Conservation (phyloP, 2,329 filamentous ascomycete genomes). For the Paradendryphiella salina region DNA sequence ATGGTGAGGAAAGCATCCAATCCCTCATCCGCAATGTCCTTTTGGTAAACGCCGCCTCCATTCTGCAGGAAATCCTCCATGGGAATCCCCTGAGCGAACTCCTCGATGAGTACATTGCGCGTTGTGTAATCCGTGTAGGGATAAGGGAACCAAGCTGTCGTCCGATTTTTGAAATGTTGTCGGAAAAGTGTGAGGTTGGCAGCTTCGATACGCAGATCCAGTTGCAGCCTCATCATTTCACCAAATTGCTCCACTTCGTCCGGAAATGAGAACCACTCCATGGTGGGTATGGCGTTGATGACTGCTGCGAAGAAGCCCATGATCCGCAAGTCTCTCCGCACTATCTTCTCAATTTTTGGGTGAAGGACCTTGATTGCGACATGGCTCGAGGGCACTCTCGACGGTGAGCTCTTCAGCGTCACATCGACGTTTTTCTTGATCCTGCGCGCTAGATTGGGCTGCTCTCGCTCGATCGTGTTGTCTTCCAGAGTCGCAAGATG, state of each 20-base stretch:
- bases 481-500: constrained; percentile 69
- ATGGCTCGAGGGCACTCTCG: constrained; percentile 83
- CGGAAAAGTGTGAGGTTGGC: constrained; percentile 88
- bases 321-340: constrained; percentile 87
- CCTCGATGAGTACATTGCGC: constrained; percentile 87
- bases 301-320: constrained; percentile 88
- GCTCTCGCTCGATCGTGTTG: constrained; percentile 56
- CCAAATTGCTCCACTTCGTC: constrained; percentile 94
- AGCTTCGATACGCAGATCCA: constrained; percentile 92
- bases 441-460: constrained; percentile 65
- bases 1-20: constrained; percentile 95
- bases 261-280: constrained; percentile 95
- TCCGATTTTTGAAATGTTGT: constrained; percentile 83
- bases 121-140: constrained; percentile 93
- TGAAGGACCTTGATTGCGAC: constrained; percentile 97
- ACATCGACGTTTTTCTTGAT: constrained; percentile 82
- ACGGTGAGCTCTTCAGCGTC: constrained; percentile 82
- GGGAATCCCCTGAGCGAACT: constrained; percentile 93
- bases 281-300: constrained; percentile 86
- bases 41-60: constrained; percentile 88
- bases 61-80: constrained; percentile 87
- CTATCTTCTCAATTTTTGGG: constrained; percentile 83
- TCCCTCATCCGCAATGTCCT: constrained; percentile 92
- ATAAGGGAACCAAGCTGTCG: constrained; percentile 95
- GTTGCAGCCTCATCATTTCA: constrained; percentile 97